phyloP scores from a whole-genome alignment of 495 filamentous ascomycete species.

The Choiromyces venosus region DNA sequence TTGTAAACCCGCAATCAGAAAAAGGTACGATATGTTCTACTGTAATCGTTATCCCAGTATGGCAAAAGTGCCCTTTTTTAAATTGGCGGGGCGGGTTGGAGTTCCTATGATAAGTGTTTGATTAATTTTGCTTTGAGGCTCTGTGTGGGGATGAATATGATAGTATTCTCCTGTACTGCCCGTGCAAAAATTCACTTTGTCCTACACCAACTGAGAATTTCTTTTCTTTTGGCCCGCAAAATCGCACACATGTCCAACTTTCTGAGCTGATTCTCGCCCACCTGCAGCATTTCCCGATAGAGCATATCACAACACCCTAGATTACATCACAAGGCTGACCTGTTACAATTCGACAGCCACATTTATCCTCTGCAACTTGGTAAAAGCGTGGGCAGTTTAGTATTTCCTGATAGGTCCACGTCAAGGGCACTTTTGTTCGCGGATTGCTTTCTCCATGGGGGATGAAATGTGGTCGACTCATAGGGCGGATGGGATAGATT shows the following conservation, averaged over 20 bases:
- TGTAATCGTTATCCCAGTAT: neutral
- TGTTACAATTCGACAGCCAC: neutral
- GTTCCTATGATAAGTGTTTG: neutral
- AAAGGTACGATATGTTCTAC: neutral
- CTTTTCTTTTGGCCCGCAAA: neutral
- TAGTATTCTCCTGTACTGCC: neutral
- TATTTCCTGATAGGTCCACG: neutral
- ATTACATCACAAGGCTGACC: neutral
- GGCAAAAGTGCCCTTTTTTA: neutral
- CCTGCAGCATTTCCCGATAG: neutral
- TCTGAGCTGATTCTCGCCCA: neutral
- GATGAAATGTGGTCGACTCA: neutral
- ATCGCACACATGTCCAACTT: neutral
- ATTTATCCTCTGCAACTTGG: neutral
- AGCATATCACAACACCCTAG: neutral
- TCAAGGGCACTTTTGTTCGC: neutral
- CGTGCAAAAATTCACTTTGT: neutral
- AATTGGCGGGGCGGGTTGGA: neutral
- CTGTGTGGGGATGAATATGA: neutral
- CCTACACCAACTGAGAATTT: neutral
- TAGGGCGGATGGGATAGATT: neutral
- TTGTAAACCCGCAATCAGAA: neutral
- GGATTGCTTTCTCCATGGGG: neutral
- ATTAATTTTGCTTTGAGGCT: neutral
- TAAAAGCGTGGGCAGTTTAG: neutral